A percentile compares a stretch with the other conserved stretches of the same genome.
Evolutionary conservation across 177 flowering plant species (phyloP).

Genomic region (Vitis hybrid): DNA sequence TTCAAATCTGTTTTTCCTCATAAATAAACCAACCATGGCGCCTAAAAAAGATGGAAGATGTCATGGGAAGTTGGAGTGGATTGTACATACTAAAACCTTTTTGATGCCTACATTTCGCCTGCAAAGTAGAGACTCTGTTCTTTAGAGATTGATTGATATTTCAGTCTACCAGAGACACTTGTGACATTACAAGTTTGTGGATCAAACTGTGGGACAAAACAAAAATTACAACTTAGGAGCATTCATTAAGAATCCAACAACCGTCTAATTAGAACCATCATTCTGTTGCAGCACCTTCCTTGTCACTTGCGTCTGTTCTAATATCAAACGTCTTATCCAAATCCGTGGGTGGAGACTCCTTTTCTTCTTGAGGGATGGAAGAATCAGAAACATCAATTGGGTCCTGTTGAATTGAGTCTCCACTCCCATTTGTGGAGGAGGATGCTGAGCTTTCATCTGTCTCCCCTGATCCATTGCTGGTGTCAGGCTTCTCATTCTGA

Average conservation of each 20-base stretch:
- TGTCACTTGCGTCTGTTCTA: constrained; percentile 28
- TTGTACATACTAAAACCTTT: not conserved
- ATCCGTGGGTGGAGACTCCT: constrained; percentile 29
- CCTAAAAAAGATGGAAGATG: not conserved
- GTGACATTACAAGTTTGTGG: not conserved
- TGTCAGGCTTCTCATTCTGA: constrained; percentile 19
- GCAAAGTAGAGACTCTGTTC: constrained; percentile 1
- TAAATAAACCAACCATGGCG: not conserved
- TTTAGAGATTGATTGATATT: not conserved
- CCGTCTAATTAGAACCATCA: constrained; percentile 10
- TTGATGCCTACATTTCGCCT: constrained; percentile 12
- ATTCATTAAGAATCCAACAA: not conserved
- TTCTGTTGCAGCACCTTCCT: constrained; percentile 42
- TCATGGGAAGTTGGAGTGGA: not conserved
- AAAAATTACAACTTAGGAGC: not conserved
- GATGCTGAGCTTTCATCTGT: constrained; percentile 6
- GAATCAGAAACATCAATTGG: constrained; percentile 33
- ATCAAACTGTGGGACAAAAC: constrained; percentile 6
- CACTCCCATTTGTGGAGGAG: constrained; percentile 10
- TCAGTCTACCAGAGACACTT: constrained; percentile 6
- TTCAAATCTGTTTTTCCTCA: not conserved
- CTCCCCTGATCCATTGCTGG: constrained; percentile 12
- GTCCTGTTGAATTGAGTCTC: constrained; percentile 24
- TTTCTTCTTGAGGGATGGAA: constrained; percentile 25
- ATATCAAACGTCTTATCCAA: constrained; percentile 38